These are phyloP conservation scores for Thielaviopsis euricoi DNA, from an alignment of 2,329 filamentous ascomycete species.

Conservation along the genomic window DNA sequence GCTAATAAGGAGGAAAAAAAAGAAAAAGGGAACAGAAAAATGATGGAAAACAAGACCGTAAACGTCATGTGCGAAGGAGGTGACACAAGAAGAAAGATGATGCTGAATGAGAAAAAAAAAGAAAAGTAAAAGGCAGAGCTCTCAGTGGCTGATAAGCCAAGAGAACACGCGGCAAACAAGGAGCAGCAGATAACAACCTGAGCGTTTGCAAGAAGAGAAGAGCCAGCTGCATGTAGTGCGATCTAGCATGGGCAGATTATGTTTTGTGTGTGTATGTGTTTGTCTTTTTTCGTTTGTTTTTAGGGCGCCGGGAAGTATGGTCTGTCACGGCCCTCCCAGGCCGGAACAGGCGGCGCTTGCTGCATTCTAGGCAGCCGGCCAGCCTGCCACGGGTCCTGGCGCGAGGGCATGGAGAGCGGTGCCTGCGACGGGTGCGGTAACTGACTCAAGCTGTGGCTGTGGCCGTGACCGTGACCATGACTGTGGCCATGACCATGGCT, in stretches of 20 bases:
- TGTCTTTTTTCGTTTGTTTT: background rate
- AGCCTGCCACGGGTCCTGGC: conserved; percentile 17
- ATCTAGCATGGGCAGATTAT: background rate
- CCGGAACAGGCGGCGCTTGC: background rate
- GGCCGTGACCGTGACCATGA: background rate
- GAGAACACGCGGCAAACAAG: background rate
- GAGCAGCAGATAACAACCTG: background rate
- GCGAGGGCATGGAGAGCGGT: conserved; percentile 12
- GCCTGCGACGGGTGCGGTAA: background rate
- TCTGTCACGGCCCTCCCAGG: background rate
- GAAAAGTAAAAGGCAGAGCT: background rate
- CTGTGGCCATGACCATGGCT: background rate
- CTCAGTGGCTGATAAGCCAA: background rate
- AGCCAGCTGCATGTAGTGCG: too few species aligned
- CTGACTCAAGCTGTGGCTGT: background rate
- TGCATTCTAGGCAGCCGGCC: conserved; percentile 1
- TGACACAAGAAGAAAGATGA: background rate
- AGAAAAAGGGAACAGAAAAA: background rate
- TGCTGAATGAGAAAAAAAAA: too few species aligned
- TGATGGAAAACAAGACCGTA: background rate
- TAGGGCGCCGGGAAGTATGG: conserved; percentile 1
- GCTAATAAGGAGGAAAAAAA: background rate
- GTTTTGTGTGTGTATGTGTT: background rate
- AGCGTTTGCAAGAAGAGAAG: background rate
- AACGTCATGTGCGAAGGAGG: background rate